A percentile compares a stretch with the other conserved stretches of the same genome.
These are phyloP conservation scores for Massarina eburnea DNA, from an alignment of 2,329 filamentous ascomycete genomes.

Conservation along the genomic window DNA sequence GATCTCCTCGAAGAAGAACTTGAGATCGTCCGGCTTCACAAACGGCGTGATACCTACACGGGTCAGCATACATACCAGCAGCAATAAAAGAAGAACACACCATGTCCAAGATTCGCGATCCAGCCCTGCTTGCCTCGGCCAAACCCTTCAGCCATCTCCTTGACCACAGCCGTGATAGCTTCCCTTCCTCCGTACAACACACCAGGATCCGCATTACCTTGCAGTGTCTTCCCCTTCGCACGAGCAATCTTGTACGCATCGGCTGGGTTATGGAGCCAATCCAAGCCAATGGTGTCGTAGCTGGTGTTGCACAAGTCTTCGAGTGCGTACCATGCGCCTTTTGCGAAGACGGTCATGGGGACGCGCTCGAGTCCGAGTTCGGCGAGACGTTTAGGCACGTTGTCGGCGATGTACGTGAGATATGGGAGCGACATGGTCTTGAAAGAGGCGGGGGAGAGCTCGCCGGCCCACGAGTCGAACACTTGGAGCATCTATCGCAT, in stretches of 20 bases:
- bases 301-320: conserved; percentile 84
- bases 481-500: conserved; percentile 91
- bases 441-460: conserved; percentile 83
- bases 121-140: conserved; percentile 82
- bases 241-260: conserved; percentile 77
- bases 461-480: conserved; percentile 97
- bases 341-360: conserved; percentile 97
- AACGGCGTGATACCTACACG: conserved; percentile 81
- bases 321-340: conserved; percentile 94
- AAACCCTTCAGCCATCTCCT: conserved; percentile 87
- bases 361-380: conserved; percentile 77
- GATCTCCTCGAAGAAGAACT: conserved; percentile 91
- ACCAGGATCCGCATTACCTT: conserved; percentile 95
- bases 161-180: conserved; percentile 78
- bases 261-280: conserved; percentile 90
- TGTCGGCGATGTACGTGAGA: conserved; percentile 77
- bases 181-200: conserved; percentile 83
- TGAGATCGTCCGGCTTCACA: conserved; percentile 90
- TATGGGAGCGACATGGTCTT: conserved; percentile 84
- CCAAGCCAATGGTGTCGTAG: conserved; percentile 91
- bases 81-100: conserved; percentile 53
- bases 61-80: conserved; percentile 19
- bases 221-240: conserved; percentile 73
- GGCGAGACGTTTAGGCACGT: conserved; percentile 73
- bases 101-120: conserved; percentile 96